Base-by-base conservation (phyloP, 331 rosid species). In the Pyrus hybrid region DNA sequence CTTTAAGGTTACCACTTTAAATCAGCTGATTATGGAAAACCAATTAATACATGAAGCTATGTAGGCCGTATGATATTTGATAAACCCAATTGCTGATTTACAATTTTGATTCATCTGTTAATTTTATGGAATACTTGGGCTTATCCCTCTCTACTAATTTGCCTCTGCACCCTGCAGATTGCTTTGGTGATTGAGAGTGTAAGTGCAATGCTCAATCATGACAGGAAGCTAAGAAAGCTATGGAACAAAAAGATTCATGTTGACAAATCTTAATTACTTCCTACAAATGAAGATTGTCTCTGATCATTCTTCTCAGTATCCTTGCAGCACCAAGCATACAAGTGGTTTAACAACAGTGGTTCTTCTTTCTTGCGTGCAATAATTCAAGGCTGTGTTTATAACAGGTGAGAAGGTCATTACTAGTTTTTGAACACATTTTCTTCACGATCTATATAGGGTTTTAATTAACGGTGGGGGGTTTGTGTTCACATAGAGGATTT, bases 171-270 rank as follows among this genome's bases (percentile, higher is more conserved):
- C 68, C 64, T 83, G 81, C 92, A 94, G 97, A 85, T 93, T 72
- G 35, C 86, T 78, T 81, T 92, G 85, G 97, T 89, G 90, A 88
- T 90, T 13, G 96, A 94, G 88, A 86, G 97, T 83, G 93, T 86
- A 22, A 88, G 97, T 64, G 84, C 96, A 41, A 87, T 91, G 93
- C 95, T 91, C 60, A 92, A 87, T 85, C 96, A 93, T 62, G 98
- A 93, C 61, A 83, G 96, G 86, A 90, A 72, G 87, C 84, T 93
- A 26, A 82, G 79, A 61, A 93, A 86, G 84, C 75, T 84, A 61
- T 82, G 79, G 4, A 72, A 68, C 16, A 51, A 87, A 73, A 81
- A 87, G 83, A 83, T 80, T 83, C 83, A 82, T 71, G 80, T 71
- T 32, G 81, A 70, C 73, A 89, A 87, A 77, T 75, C 85, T 62